These are phyloP conservation scores for Cyberlindnera euphorbiae DNA, from an alignment of 805 yeast genomes.

Conservation along the genomic window DNA sequence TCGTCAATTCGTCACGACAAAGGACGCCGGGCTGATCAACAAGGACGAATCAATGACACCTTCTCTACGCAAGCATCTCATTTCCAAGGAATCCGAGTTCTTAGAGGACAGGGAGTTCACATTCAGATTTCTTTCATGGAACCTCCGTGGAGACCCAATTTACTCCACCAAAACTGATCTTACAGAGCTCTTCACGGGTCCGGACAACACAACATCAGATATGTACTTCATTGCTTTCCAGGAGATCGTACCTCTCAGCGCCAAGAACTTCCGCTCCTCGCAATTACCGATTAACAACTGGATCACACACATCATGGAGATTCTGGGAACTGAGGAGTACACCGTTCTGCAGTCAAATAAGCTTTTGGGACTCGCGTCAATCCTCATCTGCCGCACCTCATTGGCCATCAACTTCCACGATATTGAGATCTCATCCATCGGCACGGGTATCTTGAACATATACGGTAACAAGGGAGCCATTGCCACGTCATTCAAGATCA, in stretches of 20 bases:
- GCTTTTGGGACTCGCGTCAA: constrained; percentile 47
- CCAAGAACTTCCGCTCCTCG: constrained; percentile 33
- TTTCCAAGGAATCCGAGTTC: constrained; percentile 14
- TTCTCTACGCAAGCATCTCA: constrained; percentile 15
- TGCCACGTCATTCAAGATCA: constrained; percentile 34
- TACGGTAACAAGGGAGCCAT: constrained; percentile 67
- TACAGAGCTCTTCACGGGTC: constrained; percentile 14
- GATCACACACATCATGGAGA: constrained; percentile 25
- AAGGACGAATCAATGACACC: constrained; percentile 4
- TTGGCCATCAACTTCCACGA: constrained; percentile 35
- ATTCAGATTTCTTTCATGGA: constrained; percentile 36
- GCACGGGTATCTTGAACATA: constrained; percentile 50
- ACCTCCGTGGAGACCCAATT: constrained; percentile 29
- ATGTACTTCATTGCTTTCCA: constrained; percentile 43
- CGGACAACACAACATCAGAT: constrained; percentile 21
- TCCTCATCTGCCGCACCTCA: constrained; percentile 34
- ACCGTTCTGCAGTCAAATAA: constrained; percentile 40
- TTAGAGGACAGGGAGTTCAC: constrained; percentile 18
- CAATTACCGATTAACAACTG: constrained; percentile 31
- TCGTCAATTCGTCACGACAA: constrained; percentile 3
- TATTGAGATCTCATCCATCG: constrained; percentile 39
- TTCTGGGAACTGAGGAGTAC: constrained; percentile 26
- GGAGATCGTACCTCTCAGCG: constrained; percentile 46
- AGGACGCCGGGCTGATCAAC: constrained; percentile 3
- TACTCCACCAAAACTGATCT: constrained; percentile 18